Evolutionary conservation across 306 rosid species (phyloP), one percentile per base, ranked within the genome.

Genomic region (Boehmeria nivea): DNA sequence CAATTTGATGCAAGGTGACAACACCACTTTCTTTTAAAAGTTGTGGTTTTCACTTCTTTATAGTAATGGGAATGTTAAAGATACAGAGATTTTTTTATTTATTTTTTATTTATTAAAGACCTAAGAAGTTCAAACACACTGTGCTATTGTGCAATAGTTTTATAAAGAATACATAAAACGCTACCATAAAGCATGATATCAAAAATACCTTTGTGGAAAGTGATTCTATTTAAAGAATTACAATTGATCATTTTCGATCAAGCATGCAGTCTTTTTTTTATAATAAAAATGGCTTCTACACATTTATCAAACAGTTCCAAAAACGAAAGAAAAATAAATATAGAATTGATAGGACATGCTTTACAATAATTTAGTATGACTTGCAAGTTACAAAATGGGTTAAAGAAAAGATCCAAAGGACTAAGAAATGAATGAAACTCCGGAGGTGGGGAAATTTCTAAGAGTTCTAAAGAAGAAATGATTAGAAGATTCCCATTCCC

Each of bases 401-500:
- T n/a, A n/a, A n/a, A n/a, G n/a, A n/a, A n/a, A n/a, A n/a, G n/a
- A n/a, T n/a, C n/a, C n/a, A n/a, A n/a, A n/a, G n/a, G n/a, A n/a
- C 63, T 52, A 54, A 38, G 21, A 40, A 46, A 25, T 31, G 53
- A 57, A 50, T 12, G 0, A 9, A 45, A 20, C 51, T 45, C 51
- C 12, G 63, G 48, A 61, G 70, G 57, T 67, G 43, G 46, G 59
- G 51, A 60, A 61, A 58, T 52, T n/a, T 43, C 14, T 14, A 49
- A 20, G 38, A 34, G 43, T 76, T 69, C 61, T 49, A 63, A 56
- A 73, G 66, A 34, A 54, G 76, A 65, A 67, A 77, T 74, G 52
- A 73, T 76, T 70, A 54, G n/a, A 40, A 64, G 70, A 60, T 70
- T 65, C 76, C n/a, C n/a, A n/a, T n/a, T n/a, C n/a, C n/a, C 48